Conservation (phyloP, 768 basidiomycete genomes). For the Suillus weaverae region DNA sequence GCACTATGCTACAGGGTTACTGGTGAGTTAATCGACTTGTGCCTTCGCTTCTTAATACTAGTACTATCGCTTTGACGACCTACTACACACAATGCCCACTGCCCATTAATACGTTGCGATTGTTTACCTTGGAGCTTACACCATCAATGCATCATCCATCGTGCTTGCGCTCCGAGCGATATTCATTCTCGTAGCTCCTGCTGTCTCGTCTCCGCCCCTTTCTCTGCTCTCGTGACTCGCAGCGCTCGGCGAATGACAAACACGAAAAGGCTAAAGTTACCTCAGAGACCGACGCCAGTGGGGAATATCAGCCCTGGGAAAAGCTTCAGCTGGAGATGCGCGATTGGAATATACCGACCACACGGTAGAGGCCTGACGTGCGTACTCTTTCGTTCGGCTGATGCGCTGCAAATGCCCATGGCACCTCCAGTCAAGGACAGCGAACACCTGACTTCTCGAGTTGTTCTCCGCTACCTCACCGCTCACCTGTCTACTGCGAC, state of each 20-base stretch:
- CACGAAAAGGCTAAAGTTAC: background rate
- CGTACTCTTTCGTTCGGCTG: conserved; percentile 37
- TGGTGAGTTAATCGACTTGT: background rate
- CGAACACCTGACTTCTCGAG: conserved; percentile 38
- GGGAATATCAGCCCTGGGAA: conserved; percentile 7
- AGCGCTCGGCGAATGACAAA: background rate
- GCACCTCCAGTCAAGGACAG: conserved; percentile 31
- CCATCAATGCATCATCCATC: background rate
- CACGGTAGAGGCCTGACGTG: conserved; percentile 18
- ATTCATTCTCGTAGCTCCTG: background rate
- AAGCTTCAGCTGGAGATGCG: conserved; percentile 19
- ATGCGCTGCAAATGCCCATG: conserved; percentile 45
- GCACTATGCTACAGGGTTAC: background rate
- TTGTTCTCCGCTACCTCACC: conserved; percentile 32
- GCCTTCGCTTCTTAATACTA: background rate
- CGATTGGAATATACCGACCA: conserved; percentile 27
- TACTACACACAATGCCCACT: background rate
- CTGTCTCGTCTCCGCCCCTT: background rate
- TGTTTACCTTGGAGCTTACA: background rate
- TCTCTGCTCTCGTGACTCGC: background rate
- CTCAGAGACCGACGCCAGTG: background rate
- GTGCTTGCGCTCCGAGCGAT: background rate
- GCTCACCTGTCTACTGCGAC: background rate
- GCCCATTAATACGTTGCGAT: too few relatives aligned
- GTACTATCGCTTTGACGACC: too few relatives aligned